Percentiles rank a stretch among this genome's conserved stretches.
These are phyloP conservation scores for Vaccinium darrowii DNA, from an alignment of 148 eudicot species.

Conservation along the genomic window DNA sequence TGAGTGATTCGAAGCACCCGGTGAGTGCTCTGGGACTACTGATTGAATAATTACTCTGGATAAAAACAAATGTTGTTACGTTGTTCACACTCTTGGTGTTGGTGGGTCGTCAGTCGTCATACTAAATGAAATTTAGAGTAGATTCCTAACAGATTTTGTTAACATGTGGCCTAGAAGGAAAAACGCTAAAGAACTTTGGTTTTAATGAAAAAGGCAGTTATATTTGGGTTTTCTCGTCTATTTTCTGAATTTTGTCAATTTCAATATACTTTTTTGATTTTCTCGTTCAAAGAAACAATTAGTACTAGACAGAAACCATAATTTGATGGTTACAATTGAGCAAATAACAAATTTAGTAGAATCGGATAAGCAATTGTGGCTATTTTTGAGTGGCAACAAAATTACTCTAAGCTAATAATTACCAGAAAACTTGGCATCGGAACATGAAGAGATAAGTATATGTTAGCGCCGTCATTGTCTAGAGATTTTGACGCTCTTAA, in stretches of 20 bases:
- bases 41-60: too few species aligned
- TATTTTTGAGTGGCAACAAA: too few species aligned
- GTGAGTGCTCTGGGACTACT: too few species aligned
- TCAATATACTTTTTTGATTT: background rate
- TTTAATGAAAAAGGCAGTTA: background rate
- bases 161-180: background rate
- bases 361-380: too few species aligned
- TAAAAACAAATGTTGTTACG: too few species aligned
- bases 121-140: background rate
- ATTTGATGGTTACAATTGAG: background rate
- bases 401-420: too few species aligned
- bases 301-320: background rate
- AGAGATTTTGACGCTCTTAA: too few species aligned
- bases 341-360: too few species aligned
- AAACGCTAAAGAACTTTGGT: background rate
- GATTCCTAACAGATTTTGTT: background rate
- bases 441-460: too few species aligned
- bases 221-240: background rate
- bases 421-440: too few species aligned
- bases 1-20: too few species aligned
- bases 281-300: background rate
- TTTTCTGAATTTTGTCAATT: background rate
- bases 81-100: background rate
- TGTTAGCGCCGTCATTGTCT: too few species aligned
- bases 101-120: background rate